These are phyloP conservation scores for Mangifera indica DNA, from an alignment of 345 rosid genomes.

Conservation along the genomic window DNA sequence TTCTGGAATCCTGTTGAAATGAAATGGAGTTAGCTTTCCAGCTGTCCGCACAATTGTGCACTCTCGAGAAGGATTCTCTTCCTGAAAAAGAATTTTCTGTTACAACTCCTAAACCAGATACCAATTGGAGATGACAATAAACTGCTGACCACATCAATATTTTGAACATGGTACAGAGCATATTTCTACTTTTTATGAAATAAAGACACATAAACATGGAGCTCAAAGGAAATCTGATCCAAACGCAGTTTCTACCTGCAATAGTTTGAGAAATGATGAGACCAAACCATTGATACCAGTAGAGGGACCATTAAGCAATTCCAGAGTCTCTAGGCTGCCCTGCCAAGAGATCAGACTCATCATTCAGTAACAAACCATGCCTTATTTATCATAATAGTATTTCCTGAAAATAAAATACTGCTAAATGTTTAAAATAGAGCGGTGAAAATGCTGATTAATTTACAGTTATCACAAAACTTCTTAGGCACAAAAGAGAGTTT, in stretches of 20 bases:
- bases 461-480: neutral
- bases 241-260: slow-evolving; percentile 51
- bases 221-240: neutral
- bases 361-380: slow-evolving; percentile 22
- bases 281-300: slow-evolving; percentile 77
- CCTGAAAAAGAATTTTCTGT: slow-evolving; percentile 43
- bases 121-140: neutral
- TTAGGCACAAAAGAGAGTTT: neutral
- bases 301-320: slow-evolving; percentile 37
- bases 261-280: slow-evolving; percentile 72
- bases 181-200: neutral
- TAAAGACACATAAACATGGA: neutral
- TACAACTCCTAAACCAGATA: slow-evolving; percentile 4
- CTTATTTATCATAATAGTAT: neutral
- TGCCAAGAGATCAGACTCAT: slow-evolving; percentile 50
- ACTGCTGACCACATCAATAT: neutral
- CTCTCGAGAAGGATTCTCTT: slow-evolving; percentile 90
- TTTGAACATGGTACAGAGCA: neutral
- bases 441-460: neutral
- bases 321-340: slow-evolving; percentile 76
- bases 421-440: neutral
- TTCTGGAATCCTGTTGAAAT: slow-evolving; percentile 82
- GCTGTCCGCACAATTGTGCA: slow-evolving; percentile 83
- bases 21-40: slow-evolving; percentile 88
- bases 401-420: neutral